phyloP scores from a whole-genome alignment of 1,284 basidiomycete species.

The Melampsora larici-populina region DNA sequence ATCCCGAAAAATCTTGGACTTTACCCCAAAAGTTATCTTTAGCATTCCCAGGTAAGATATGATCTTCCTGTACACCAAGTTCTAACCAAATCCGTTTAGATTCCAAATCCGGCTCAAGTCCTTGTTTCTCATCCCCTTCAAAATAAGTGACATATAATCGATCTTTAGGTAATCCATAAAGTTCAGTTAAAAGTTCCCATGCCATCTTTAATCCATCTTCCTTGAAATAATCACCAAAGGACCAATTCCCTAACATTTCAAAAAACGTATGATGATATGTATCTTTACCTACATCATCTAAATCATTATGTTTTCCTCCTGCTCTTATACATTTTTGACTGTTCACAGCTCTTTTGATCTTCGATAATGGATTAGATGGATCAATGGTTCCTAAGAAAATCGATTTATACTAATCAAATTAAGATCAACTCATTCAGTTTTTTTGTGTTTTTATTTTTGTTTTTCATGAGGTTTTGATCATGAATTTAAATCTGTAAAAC shows the following conservation, averaged over 20 bases:
- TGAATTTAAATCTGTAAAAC: constrained; percentile 9
- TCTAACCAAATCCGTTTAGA: constrained; percentile 40
- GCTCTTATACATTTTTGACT: constrained; percentile 42
- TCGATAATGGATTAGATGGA: constrained; percentile 18
- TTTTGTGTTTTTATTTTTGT: too few species aligned
- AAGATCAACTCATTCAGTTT: not conserved
- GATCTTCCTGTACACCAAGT: constrained; percentile 13
- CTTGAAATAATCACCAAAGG: constrained; percentile 43
- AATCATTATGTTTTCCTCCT: constrained; percentile 41
- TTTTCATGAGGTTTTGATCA: too few species aligned
- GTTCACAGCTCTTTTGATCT: constrained; percentile 38
- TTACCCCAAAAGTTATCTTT: constrained; percentile 44
- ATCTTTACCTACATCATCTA: constrained; percentile 42
- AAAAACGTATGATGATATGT: constrained; percentile 44
- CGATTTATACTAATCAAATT: constrained; percentile 33
- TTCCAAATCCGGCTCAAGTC: constrained; percentile 30
- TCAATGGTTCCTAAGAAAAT: constrained; percentile 40
- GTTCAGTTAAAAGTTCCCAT: constrained; percentile 24
- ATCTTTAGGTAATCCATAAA: constrained; percentile 35
- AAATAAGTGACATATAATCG: constrained; percentile 43
- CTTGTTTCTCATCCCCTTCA: constrained; percentile 22
- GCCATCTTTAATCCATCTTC: constrained; percentile 22
- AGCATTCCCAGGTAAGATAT: constrained; percentile 36
- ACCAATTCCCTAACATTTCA: constrained; percentile 43
- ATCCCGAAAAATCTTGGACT: not conserved